Base-by-base conservation (phyloP, 495 filamentous ascomycete species). In the Podospora conica region DNA sequence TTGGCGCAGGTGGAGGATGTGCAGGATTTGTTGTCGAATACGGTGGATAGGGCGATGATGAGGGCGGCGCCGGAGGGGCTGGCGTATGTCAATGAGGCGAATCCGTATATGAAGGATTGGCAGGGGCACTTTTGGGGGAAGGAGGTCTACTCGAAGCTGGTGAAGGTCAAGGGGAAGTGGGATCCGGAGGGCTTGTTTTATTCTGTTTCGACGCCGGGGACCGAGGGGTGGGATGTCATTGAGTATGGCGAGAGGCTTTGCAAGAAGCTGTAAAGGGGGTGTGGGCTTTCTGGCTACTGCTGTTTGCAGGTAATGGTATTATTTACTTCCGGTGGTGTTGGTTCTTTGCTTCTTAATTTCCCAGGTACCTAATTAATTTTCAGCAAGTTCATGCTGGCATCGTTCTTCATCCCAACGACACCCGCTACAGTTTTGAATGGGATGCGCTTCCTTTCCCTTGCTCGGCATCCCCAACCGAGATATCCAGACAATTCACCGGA, bases 121-220 rank as follows among this genome's bases (percentile, higher is more conserved):
- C 60, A 62, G 40, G 22, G 11, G 20, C 21, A 62, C 20, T 78
- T 77, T 58, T 78, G 71, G 56, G 75, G 75, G 9, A 53, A 58
- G 3, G 70, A 73, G 28, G 58, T 61, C 21, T 77, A 78, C 48
- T 62, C 66, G 1, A 60, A 58, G 24, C 24, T 67, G 0, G 73
- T 70, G 10, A 68, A 84, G 53, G 60, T 80, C 56, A 82, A 83
- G 69, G 75, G 80, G 74, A 76, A 77, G 53, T 84, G 79, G 73
- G 85, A 87, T 74, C 85, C 85, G 0, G 65, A 72, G 9, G 75
- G 75, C 9, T 65, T 86, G 9, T 84, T 85, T 5, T 76, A 76
- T 55, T 69, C 74, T 8, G 62, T 74, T 0, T 48, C 74, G 21
- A 76, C 73, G 10, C 74, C 74, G 10, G 74, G 74, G 9, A 76